Evolutionary conservation across 2,329 filamentous ascomycete species (phyloP).

Genomic region (Phyllosticta citrichinensis): DNA sequence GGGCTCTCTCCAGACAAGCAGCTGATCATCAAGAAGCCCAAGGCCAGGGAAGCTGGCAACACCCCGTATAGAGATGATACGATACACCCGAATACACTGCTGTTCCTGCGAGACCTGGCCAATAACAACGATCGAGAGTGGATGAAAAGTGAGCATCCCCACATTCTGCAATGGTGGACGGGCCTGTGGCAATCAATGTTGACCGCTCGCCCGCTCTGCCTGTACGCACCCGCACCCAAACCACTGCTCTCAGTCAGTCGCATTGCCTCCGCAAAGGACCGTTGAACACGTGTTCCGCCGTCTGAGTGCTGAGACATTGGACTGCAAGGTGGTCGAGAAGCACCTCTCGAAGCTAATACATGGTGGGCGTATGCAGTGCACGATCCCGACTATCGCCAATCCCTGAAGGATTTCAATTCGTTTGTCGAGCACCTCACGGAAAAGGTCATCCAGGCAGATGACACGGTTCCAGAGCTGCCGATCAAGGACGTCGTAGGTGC

Average conservation of each 20-base stretch:
- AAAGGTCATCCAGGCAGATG: constrained; percentile 61
- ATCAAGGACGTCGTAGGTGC: constrained; percentile 62
- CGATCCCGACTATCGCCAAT: constrained; percentile 67
- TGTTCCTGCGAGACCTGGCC: constrained; percentile 50
- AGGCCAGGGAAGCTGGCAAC: constrained; percentile 50
- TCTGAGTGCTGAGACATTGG: not conserved
- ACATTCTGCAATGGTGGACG: not conserved
- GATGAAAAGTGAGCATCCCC: constrained; percentile 46
- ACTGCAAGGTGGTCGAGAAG: not conserved
- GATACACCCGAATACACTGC: constrained; percentile 54
- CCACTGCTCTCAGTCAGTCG: not conserved
- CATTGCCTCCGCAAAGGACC: not conserved
- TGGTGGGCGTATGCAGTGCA: constrained; percentile 45
- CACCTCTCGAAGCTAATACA: constrained; percentile 4
- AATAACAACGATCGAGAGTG: constrained; percentile 53
- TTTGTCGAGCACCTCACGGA: constrained; percentile 66
- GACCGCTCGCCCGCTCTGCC: not conserved
- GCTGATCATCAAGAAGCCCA: constrained; percentile 53
- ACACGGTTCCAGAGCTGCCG: constrained; percentile 77
- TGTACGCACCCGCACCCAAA: not conserved
- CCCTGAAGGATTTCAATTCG: constrained; percentile 70
- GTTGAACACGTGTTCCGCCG: constrained; percentile 7
- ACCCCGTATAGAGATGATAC: constrained; percentile 47
- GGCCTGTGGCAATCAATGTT: not conserved
- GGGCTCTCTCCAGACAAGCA: constrained; percentile 49